Evolutionary conservation across 352 stramenopile genomes (phyloP), one percentile per base, ranked within the genome.

Genomic region (Phytophthora melonis): DNA sequence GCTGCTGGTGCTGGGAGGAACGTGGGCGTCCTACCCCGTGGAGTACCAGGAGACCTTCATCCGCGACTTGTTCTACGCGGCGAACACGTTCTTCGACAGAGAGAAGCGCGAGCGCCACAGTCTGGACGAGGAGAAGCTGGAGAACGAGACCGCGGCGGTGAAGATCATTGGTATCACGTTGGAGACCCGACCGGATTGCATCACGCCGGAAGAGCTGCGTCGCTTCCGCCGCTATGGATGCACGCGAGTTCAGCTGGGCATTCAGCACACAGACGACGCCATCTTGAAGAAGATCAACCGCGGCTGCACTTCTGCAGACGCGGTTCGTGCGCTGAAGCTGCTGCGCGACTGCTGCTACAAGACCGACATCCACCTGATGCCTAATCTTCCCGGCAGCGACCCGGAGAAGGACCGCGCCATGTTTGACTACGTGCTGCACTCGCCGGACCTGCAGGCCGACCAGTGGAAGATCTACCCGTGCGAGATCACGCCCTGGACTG

Each of bases 381-480:
- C 94, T 6, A 98, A 98, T 64, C 71, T 98, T 27, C 94, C 94
- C 1, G 94, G 93, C 1, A 93, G 89, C 27, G 84, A 89, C 36
- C 79, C 88, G 0, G 92, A 94, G 30, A 88, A 90, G 47, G 94
- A 98, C 73, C 82, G 82, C 19, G 65, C 77, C 18, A 98, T 98
- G 94, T 98, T 98, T 68, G 86, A 97, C 18, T 93, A 94, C 49
- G 90, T 98, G 18, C 72, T 98, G 45, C 68, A 90, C 34, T 95
- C 93, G 34, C 82, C 90, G 7, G 80, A 97, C 60, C 80, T 98
- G n/a, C 93, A 98, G 71, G 93, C 93, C 1, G 94, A 98, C 66
- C 93, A 98, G 78, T 98, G 93, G 94, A 98, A 98, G 83, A 98
- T 98, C 76, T 98, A 98, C 36, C 94, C 94, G 49, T 98, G 93